phyloP scores from a whole-genome alignment of 768 basidiomycete species.

The Polyporus arcularius region DNA sequence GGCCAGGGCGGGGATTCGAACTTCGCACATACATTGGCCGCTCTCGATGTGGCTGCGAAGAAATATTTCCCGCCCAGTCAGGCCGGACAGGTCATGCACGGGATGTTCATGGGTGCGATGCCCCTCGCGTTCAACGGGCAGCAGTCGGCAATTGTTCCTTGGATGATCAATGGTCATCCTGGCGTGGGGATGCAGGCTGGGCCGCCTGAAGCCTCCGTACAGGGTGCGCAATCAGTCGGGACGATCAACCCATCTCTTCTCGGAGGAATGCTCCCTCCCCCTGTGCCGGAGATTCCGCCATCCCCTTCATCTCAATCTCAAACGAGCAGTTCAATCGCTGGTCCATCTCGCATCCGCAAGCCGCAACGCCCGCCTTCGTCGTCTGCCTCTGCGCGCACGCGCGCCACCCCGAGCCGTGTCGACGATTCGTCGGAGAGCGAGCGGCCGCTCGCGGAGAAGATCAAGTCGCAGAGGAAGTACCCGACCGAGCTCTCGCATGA shows the following conservation, averaged over 20 bases:
- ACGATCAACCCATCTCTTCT: slow-evolving; percentile 20
- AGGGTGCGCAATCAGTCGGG: neutral
- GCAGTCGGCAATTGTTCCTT: no score
- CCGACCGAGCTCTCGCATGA: neutral
- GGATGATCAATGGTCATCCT: no score
- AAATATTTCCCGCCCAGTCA: no score
- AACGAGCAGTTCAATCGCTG: neutral
- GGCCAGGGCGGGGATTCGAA: no score
- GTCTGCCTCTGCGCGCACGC: neutral
- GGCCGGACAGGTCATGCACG: no score
- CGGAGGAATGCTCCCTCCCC: neutral
- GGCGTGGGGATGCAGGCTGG: no score
- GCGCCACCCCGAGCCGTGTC: neutral
- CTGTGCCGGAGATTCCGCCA: neutral
- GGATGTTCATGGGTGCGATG: no score
- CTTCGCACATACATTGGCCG: no score
- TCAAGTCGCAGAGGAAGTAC: neutral
- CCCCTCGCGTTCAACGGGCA: no score
- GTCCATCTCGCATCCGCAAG: neutral
- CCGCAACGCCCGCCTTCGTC: neutral
- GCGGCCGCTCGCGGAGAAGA: neutral
- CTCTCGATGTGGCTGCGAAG: no score
- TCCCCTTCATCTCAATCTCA: neutral
- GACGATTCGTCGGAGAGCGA: neutral
- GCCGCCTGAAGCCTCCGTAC: neutral